These are phyloP conservation scores for Eutypa lata DNA, from an alignment of 2,329 filamentous ascomycete genomes.

Conservation along the genomic window DNA sequence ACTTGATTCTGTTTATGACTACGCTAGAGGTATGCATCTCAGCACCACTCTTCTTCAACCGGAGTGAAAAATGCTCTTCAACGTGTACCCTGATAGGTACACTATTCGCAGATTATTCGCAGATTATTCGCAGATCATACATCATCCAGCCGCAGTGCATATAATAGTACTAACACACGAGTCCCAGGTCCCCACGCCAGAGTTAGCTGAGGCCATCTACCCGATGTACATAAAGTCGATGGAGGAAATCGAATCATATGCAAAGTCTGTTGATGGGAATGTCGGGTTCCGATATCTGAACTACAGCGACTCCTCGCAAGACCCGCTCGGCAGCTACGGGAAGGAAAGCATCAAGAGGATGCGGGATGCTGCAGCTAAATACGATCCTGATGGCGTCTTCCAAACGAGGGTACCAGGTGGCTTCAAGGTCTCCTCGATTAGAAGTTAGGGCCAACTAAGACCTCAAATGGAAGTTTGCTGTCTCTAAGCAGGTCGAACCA, in stretches of 20 bases:
- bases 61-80: too few relatives aligned
- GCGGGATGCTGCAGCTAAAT: conserved; percentile 1
- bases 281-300: conserved; percentile 1
- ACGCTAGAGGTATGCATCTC: background rate
- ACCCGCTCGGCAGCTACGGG: conserved; percentile 2
- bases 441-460: too few relatives aligned
- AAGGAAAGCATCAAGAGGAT: background rate
- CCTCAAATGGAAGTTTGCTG: too few relatives aligned
- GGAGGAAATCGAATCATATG: background rate
- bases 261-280: background rate
- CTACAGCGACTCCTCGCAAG: background rate
- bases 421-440: background rate
- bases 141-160: too few relatives aligned
- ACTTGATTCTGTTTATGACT: too few relatives aligned
- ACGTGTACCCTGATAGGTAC: too few relatives aligned
- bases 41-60: too few relatives aligned
- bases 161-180: background rate
- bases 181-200: background rate
- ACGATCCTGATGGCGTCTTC: background rate
- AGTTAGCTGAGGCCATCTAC: background rate
- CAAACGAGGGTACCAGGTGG: background rate
- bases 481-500: too few relatives aligned
- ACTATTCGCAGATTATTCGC: too few relatives aligned
- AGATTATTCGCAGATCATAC: too few relatives aligned
- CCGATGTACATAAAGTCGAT: background rate